Evolutionary conservation across 345 rosid genomes (phyloP), one percentile per base, ranked within the genome.

Genomic region (Rhodamnia rubescens): DNA sequence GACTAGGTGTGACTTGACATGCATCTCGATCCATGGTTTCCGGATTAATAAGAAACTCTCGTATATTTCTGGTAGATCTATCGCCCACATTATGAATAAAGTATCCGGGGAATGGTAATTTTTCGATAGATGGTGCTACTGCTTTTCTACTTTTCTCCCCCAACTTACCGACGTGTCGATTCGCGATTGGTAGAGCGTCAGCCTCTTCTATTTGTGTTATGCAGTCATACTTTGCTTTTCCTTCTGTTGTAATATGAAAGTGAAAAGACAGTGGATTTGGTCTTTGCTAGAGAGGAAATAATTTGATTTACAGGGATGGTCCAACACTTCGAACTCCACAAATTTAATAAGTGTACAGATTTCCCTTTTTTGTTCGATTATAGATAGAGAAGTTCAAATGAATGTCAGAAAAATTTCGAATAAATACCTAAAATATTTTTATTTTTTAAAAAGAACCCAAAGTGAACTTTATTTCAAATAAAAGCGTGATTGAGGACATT

Each of bases 181-280:
- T 59, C 12, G 20, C 0, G 5, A 59, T 59, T 0, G 36, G 74
- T 59, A 13, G 74, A 32, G 0, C 4, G 1, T 27, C 0, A 15
- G 36, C 18, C n/a, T 59, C 2, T n/a, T 57, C 7, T 57, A 1
- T 11, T 1, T 2, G 26, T 21, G 5, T 12, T n/a, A 10, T 58
- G 20, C 3, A 2, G 36, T 0, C 75, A 29, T 7, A 7, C 2
- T 64, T 18, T 3, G 5, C 0, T 7, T 15, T 0, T 29, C 7
- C 42, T 36, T 64, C 32, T 0, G 11, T 64, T 16, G 11, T 29
- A 64, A 64, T 15, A 15, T 29, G 42, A 29, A 61, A 7, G 4
- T 29, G 21, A 4, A 54, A 61, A 10, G 42, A 18, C 21, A 15
- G 22, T 64, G 9, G 51, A 61, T 3, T 29, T 61, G 16, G 74